These are phyloP conservation scores for Begonia masoniana DNA, from an alignment of 306 rosid species.

Conservation along the genomic window DNA sequence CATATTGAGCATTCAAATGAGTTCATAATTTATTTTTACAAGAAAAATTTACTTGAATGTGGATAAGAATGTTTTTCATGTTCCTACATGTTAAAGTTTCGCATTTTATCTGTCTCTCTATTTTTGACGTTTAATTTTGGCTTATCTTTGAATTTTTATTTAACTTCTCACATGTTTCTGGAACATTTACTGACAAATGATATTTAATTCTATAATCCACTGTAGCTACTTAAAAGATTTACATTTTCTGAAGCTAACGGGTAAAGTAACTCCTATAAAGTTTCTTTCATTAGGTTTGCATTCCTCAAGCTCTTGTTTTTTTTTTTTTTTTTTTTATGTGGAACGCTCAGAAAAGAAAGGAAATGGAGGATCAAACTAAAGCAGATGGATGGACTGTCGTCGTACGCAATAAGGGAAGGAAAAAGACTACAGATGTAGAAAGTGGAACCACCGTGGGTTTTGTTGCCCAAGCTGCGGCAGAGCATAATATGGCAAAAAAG, in stretches of 20 bases:
- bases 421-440: constrained; percentile 72
- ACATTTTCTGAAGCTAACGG: too few species aligned
- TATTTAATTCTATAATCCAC: too few species aligned
- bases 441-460: constrained; percentile 73
- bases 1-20: background rate
- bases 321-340: constrained; percentile 8
- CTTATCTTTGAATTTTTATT: too few species aligned
- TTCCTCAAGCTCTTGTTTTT: background rate
- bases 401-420: constrained; percentile 78
- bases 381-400: constrained; percentile 92
- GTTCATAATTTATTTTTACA: too few species aligned
- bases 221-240: too few species aligned
- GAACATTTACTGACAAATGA: too few species aligned
- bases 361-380: constrained; percentile 53
- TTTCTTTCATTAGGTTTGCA: too few species aligned
- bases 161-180: too few species aligned
- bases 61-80: background rate
- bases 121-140: too few species aligned
- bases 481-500: constrained; percentile 51
- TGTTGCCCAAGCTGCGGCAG: constrained; percentile 58
- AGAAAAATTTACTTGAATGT: background rate
- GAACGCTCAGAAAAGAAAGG: constrained; percentile 52
- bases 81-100: background rate
- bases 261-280: too few species aligned
- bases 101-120: too few species aligned